These are phyloP conservation scores for Myxozyma sirexii DNA, from an alignment of 805 yeast genomes.

Conservation along the genomic window DNA sequence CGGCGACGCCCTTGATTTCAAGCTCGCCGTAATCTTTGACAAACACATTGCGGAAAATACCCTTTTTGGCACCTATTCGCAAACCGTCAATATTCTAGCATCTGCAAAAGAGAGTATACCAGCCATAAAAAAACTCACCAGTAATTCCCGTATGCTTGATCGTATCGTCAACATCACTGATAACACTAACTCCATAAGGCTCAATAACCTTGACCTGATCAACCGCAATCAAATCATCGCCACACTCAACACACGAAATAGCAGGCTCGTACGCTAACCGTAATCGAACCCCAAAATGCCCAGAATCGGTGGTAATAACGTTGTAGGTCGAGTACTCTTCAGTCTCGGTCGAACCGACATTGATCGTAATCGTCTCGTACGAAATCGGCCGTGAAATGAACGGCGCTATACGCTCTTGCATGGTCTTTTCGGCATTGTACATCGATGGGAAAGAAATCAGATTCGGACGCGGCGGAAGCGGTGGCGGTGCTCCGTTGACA, in stretches of 20 bases:
- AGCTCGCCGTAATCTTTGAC: conserved; percentile 67
- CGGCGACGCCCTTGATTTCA: conserved; percentile 70
- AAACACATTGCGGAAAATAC: conserved; percentile 76
- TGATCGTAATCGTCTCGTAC: conserved; percentile 55
- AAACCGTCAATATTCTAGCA: background rate
- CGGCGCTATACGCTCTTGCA: conserved; percentile 67
- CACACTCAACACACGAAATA: conserved; percentile 44
- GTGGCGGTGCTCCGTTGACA: conserved; percentile 19
- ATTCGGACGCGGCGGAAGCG: conserved; percentile 30
- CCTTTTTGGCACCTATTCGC: conserved; percentile 63
- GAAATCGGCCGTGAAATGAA: conserved; percentile 72
- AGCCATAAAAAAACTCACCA: too few relatives aligned
- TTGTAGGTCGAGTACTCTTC: conserved; percentile 42
- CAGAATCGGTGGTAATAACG: conserved; percentile 63
- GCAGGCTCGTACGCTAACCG: conserved; percentile 64
- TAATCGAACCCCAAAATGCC: conserved; percentile 61
- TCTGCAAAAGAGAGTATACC: too few relatives aligned
- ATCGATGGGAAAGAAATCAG: conserved; percentile 29
- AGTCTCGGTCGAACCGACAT: conserved; percentile 55
- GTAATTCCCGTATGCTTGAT: conserved; percentile 87
- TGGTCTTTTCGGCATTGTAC: conserved; percentile 48
- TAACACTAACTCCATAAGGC: conserved; percentile 63
- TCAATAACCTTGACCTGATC: conserved; percentile 49
- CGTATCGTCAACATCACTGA: conserved; percentile 94
- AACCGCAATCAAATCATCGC: conserved; percentile 51